These are phyloP conservation scores for Suillus spraguei DNA, from an alignment of 768 basidiomycete genomes.

Conservation along the genomic window DNA sequence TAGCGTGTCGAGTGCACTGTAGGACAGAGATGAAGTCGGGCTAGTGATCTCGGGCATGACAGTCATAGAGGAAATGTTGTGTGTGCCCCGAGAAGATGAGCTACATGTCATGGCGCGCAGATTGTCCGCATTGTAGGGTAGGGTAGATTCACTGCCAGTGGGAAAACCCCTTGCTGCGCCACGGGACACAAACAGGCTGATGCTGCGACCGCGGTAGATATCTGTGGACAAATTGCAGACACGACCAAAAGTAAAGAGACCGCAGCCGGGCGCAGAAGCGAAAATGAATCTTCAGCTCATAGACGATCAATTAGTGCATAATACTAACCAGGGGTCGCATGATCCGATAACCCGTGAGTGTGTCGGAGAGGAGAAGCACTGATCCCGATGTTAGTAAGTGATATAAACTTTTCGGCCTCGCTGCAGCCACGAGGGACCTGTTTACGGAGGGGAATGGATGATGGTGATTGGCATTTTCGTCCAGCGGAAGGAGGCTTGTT, in stretches of 20 bases:
- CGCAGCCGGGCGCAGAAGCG: slow-evolving; percentile 22
- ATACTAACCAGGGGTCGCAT: slow-evolving; percentile 30
- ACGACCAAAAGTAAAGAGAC: slow-evolving; percentile 17
- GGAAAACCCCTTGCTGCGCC: slow-evolving; percentile 24
- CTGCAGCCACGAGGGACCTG: slow-evolving; percentile 29
- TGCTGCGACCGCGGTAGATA: slow-evolving; percentile 35
- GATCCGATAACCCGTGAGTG: slow-evolving; percentile 26
- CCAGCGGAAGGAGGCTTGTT: slow-evolving; percentile 17
- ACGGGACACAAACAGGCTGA: slow-evolving; percentile 35
- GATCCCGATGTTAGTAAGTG: slow-evolving; percentile 35
- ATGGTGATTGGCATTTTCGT: slow-evolving; percentile 20
- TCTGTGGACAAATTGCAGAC: slow-evolving; percentile 17
- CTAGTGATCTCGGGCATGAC: slow-evolving; percentile 24
- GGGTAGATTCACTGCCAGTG: slow-evolving; percentile 14
- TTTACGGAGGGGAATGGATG: slow-evolving; percentile 26
- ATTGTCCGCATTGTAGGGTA: slow-evolving; percentile 36
- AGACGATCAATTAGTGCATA: slow-evolving; percentile 20
- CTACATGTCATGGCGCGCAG: slow-evolving; percentile 32
- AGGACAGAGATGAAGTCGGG: slow-evolving; percentile 37
- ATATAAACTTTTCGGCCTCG: slow-evolving; percentile 35
- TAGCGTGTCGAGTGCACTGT: slow-evolving; percentile 33
- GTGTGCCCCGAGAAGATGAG: slow-evolving; percentile 23
- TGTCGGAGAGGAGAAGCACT: slow-evolving; percentile 27
- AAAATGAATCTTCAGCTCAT: slow-evolving; percentile 20
- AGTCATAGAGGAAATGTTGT: slow-evolving; percentile 28